Percentiles rank a stretch among this genome's conserved stretches.
phyloP scores from a whole-genome alignment of 495 filamentous ascomycete species.

The Penicillium subrubescens region DNA sequence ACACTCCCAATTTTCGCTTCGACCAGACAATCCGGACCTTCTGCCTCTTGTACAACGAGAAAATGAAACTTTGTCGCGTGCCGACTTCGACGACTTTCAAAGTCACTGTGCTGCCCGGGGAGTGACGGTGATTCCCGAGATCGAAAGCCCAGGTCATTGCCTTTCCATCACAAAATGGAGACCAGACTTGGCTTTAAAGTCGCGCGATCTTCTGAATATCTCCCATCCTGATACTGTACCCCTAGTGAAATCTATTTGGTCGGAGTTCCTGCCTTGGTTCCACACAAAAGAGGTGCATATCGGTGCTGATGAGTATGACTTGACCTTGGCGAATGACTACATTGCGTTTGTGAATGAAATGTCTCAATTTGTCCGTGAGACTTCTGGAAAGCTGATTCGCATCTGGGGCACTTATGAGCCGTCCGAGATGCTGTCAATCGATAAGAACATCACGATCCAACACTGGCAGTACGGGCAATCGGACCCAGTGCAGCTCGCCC shows the following conservation, averaged over 20 bases:
- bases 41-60: constrained; percentile 45
- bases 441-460: constrained; percentile 50
- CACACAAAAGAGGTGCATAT: constrained; percentile 59
- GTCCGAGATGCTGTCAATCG: constrained; percentile 37
- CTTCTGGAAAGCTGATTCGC: constrained; percentile 46
- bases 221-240: constrained; percentile 57
- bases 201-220: constrained; percentile 54
- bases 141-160: constrained; percentile 57
- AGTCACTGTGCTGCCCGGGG: constrained; percentile 53
- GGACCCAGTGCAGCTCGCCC: constrained; percentile 47
- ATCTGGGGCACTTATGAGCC: constrained; percentile 60
- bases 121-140: constrained; percentile 57
- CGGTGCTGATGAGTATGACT: constrained; percentile 59
- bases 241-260: constrained; percentile 55
- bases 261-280: constrained; percentile 59
- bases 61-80: constrained; percentile 52
- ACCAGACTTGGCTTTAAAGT: constrained; percentile 53
- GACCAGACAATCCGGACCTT: constrained; percentile 41
- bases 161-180: constrained; percentile 59
- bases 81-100: constrained; percentile 53
- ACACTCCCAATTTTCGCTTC: constrained; percentile 54
- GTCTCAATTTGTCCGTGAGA: constrained; percentile 43
- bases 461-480: constrained; percentile 63
- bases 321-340: constrained; percentile 52
- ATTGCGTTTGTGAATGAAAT: constrained; percentile 57